A percentile compares a stretch with the other conserved stretches of the same genome.
These are phyloP conservation scores for Citrullus colocynthis DNA, from an alignment of 306 rosid species.

Conservation along the genomic window DNA sequence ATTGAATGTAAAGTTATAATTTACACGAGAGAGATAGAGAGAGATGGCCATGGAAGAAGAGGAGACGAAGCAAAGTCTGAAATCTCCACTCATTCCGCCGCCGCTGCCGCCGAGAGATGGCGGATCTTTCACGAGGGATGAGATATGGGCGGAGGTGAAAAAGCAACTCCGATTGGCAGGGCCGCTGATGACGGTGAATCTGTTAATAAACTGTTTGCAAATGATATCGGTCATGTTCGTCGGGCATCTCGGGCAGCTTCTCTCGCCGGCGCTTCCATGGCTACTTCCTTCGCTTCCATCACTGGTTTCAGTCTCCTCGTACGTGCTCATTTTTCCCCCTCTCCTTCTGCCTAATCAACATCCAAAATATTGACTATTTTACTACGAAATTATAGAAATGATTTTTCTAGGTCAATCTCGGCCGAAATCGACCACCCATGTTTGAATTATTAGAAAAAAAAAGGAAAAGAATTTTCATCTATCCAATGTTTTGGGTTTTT, in stretches of 20 bases:
- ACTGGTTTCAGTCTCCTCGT: constrained; percentile 40
- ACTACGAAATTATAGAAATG: too few species aligned
- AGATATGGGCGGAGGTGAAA: constrained; percentile 19
- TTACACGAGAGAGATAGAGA: neutral
- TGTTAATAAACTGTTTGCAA: constrained; percentile 19
- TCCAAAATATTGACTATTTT: too few species aligned
- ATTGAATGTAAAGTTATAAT: neutral
- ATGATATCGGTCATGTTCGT: constrained; percentile 37
- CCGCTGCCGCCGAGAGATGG: neutral
- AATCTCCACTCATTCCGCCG: constrained; percentile 5
- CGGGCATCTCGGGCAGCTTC: constrained; percentile 31
- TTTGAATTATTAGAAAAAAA: too few species aligned
- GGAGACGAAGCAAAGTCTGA: neutral
- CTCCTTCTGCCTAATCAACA: too few species aligned
- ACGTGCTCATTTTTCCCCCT: neutral
- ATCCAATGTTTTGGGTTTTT: too few species aligned
- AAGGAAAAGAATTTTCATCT: too few species aligned
- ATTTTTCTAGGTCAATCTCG: too few species aligned
- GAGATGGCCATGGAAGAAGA: constrained; percentile 15
- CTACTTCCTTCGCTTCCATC: constrained; percentile 36
- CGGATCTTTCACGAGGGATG: neutral
- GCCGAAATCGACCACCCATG: too few species aligned
- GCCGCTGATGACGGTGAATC: constrained; percentile 20
- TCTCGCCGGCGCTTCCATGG: constrained; percentile 35
- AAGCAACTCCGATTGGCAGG: constrained; percentile 25